Percentiles rank a stretch among this genome's conserved stretches.
These are phyloP conservation scores for Immersiella caudata DNA, from an alignment of 495 filamentous ascomycete genomes.

Conservation along the genomic window DNA sequence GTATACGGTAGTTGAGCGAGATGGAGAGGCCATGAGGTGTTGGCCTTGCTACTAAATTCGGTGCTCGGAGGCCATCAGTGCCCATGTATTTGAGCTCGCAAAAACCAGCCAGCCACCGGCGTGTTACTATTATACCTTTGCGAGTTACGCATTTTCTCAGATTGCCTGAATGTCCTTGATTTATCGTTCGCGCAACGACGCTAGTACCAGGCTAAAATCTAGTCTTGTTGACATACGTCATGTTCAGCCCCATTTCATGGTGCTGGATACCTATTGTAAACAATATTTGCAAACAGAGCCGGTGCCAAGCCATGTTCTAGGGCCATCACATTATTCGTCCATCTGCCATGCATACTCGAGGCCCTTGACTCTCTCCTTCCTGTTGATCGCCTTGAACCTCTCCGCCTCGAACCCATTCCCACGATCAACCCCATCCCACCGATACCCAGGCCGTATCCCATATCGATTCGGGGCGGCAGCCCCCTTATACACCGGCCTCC, in stretches of 20 bases:
- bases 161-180: background rate
- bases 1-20: background rate
- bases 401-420: conserved; percentile 94
- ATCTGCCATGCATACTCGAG: conserved; percentile 95
- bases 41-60: background rate
- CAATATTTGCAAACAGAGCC: background rate
- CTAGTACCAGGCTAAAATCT: too few relatives aligned
- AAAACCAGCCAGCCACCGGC: background rate
- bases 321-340: conserved; percentile 85
- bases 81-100: background rate
- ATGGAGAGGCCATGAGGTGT: background rate
- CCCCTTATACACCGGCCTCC: conserved; percentile 79
- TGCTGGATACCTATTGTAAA: too few relatives aligned
- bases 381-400: conserved; percentile 85
- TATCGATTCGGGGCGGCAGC: conserved; percentile 87
- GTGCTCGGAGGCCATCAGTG: background rate
- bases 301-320: background rate
- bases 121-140: background rate
- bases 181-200: too few relatives aligned
- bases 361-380: conserved; percentile 68
- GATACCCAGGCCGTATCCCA: conserved; percentile 86
- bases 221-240: too few relatives aligned
- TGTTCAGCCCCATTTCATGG: too few relatives aligned
- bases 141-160: background rate
- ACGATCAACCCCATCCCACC: conserved; percentile 98